Conservation (phyloP, 2,329 filamentous ascomycete genomes). For the Clonostachys byssicola region DNA sequence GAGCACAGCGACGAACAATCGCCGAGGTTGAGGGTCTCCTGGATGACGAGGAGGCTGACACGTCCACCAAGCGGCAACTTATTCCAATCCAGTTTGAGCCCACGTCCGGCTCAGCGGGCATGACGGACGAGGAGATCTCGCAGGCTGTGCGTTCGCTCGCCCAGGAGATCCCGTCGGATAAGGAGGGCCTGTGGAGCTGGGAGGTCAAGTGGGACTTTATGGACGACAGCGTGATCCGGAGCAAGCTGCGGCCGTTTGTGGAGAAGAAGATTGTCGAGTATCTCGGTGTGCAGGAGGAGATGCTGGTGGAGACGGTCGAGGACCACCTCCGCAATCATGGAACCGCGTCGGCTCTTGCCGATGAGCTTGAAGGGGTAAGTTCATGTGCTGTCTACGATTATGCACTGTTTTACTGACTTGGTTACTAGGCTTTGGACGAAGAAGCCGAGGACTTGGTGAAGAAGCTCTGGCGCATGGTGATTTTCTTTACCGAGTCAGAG, state of each 20-base stretch:
- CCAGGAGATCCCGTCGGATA: slow-evolving; percentile 83
- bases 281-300: slow-evolving; percentile 91
- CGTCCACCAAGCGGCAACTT: slow-evolving; percentile 67
- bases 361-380: slow-evolving; percentile 78
- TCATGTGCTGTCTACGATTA: slow-evolving; percentile 1
- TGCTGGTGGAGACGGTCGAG: slow-evolving; percentile 89
- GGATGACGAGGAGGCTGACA: slow-evolving; percentile 88
- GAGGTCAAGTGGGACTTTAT: slow-evolving; percentile 88
- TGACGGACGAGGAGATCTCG: slow-evolving; percentile 83
- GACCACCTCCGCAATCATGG: slow-evolving; percentile 76
- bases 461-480: slow-evolving; percentile 97
- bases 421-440: slow-evolving; percentile 75
- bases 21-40: slow-evolving; percentile 92
- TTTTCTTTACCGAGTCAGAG: slow-evolving; percentile 95
- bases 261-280: slow-evolving; percentile 98
- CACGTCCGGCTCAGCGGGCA: slow-evolving; percentile 53
- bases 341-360: slow-evolving; percentile 74
- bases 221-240: slow-evolving; percentile 73
- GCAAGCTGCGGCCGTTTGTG: slow-evolving; percentile 90
- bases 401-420: slow-evolving; percentile 17
- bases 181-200: slow-evolving; percentile 88
- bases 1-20: slow-evolving; percentile 69
- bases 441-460: slow-evolving; percentile 91
- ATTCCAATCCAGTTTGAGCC: slow-evolving; percentile 81
- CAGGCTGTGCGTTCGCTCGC: slow-evolving; percentile 79